A percentile compares a stretch with the other conserved stretches of the same genome.
These are phyloP conservation scores for Posidonia oceanica DNA, from an alignment of 116 monocot species.

Conservation along the genomic window DNA sequence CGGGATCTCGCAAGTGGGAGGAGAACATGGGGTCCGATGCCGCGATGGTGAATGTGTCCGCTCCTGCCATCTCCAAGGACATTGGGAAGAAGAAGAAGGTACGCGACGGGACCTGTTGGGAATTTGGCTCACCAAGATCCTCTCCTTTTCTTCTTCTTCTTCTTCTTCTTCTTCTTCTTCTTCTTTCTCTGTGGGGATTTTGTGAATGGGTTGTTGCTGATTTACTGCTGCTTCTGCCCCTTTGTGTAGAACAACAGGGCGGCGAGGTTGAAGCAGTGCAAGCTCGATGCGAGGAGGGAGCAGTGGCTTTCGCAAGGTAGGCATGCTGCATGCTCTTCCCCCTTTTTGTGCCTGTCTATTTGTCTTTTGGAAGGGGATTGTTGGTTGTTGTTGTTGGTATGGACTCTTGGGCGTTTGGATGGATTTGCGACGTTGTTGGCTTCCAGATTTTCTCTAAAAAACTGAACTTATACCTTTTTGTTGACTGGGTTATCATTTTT, in stretches of 20 bases:
- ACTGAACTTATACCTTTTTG: no score
- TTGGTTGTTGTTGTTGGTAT: neutral
- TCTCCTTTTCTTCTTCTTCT: neutral
- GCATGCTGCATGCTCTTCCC: neutral
- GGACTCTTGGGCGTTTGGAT: neutral
- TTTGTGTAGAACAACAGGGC: slow-evolving; percentile 38
- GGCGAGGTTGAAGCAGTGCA: slow-evolving; percentile 77
- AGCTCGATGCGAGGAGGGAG: slow-evolving; percentile 66
- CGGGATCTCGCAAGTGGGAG: no score
- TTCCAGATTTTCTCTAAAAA: no score
- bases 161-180: neutral
- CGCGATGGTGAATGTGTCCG: slow-evolving; percentile 19
- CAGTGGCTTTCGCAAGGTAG: slow-evolving; percentile 81
- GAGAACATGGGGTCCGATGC: slow-evolving; percentile 34
- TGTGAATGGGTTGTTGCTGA: neutral
- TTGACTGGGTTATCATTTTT: no score
- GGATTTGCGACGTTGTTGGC: neutral
- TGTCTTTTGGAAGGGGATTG: neutral
- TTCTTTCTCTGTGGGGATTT: neutral
- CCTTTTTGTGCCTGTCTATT: neutral
- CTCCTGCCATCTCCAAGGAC: slow-evolving; percentile 17
- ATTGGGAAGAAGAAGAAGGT: slow-evolving; percentile 43
- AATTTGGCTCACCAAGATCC: no score
- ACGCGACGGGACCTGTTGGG: neutral
- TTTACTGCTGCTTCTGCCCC: no score